Conservation (phyloP, 1,139 yeast species). For the Saccharomyces hybrid region DNA sequence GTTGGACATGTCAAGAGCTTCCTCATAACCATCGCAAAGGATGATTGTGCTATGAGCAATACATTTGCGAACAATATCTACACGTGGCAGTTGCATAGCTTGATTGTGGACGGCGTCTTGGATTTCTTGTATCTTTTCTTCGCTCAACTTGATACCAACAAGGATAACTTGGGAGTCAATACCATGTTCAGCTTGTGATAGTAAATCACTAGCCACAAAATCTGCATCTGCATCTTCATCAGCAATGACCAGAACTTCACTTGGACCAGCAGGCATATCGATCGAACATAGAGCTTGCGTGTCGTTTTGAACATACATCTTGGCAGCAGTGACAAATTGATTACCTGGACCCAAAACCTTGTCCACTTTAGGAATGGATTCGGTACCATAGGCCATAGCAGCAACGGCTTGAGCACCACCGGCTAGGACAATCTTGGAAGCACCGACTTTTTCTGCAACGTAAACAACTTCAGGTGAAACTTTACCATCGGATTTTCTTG, state of each 20-base stretch:
- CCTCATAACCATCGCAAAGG: conserved; percentile 55
- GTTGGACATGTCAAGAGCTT: conserved; percentile 79
- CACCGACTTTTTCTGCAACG: conserved; percentile 94
- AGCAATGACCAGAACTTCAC: conserved; percentile 90
- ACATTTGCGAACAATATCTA: conserved; percentile 84
- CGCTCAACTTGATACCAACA: conserved; percentile 67
- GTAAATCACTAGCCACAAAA: conserved; percentile 88
- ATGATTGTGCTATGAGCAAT: conserved; percentile 85
- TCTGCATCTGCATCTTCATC: conserved; percentile 84
- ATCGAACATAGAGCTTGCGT: conserved; percentile 90
- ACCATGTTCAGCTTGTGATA: conserved; percentile 98
- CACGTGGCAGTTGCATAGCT: conserved; percentile 83
- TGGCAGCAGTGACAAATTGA: conserved; percentile 98
- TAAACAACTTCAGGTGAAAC: conserved; percentile 96
- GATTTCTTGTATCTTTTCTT: conserved; percentile 53
- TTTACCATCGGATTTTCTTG: conserved; percentile 76
- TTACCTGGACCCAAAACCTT: conserved; percentile 98
- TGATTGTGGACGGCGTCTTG: conserved; percentile 78
- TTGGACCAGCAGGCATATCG: conserved; percentile 99
- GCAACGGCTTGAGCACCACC: conserved; percentile 99
- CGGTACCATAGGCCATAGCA: conserved; percentile 97
- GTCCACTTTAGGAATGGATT: conserved; percentile 84
- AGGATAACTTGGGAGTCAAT: conserved; percentile 93
- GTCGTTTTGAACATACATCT: conserved; percentile 94
- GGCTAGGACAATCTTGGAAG: conserved; percentile 80